phyloP scores from a whole-genome alignment of 805 yeast genomes.

The Candida stauntonica region DNA sequence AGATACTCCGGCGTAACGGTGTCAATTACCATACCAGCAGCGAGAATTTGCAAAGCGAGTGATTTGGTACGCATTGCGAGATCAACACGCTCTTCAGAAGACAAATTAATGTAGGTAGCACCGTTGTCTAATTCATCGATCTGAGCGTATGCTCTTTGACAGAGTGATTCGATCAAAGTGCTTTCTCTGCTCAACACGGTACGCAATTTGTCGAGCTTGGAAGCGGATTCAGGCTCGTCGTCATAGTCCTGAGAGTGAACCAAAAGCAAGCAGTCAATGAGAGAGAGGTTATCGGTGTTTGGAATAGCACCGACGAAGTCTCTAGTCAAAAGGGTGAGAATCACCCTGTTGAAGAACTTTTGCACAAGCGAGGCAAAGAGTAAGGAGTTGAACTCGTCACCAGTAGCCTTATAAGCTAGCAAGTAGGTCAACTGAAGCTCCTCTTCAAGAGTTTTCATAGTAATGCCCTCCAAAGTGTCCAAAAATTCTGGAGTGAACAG shows the following conservation, averaged over 20 bases:
- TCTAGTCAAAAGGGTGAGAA: conserved; percentile 7
- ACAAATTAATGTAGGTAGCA: conserved; percentile 49
- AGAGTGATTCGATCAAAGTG: conserved; percentile 14
- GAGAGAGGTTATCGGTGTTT: not conserved
- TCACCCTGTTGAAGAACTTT: conserved; percentile 15
- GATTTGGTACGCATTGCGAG: conserved; percentile 53
- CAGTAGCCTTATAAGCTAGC: conserved; percentile 32
- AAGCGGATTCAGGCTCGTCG: conserved; percentile 22
- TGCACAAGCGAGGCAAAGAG: conserved; percentile 28
- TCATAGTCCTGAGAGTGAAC: conserved; percentile 21
- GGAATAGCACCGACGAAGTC: not conserved
- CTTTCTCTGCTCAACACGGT: conserved; percentile 17
- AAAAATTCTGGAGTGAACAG: conserved; percentile 17
- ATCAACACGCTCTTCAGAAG: conserved; percentile 42
- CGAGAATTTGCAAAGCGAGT: conserved; percentile 54
- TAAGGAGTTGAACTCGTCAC: conserved; percentile 34
- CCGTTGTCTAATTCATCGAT: conserved; percentile 46
- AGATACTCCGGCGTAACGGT: conserved; percentile 41
- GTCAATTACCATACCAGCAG: conserved; percentile 48
- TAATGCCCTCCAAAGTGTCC: conserved; percentile 23
- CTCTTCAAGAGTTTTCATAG: conserved; percentile 31
- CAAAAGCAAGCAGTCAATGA: conserved; percentile 9
- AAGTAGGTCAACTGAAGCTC: conserved; percentile 28
- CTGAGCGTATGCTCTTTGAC: conserved; percentile 21
- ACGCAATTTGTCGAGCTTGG: conserved; percentile 18